Evolutionary conservation across 768 basidiomycete genomes (phyloP).

Genomic region (Mycena leptocephala): DNA sequence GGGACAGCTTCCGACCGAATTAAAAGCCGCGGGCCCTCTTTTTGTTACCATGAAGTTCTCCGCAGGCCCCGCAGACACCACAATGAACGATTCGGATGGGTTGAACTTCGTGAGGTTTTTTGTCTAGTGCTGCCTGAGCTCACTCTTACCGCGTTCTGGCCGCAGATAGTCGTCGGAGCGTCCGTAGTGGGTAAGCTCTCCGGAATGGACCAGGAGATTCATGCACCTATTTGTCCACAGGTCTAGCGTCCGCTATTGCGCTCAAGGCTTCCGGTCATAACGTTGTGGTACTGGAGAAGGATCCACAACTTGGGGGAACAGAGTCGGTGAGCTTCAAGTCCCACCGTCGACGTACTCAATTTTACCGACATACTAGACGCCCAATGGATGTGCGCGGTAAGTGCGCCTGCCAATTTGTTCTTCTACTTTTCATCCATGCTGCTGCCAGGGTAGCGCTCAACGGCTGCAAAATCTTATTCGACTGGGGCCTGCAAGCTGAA

Average conservation of each 20-base stretch:
- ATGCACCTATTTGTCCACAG: too few relatives aligned
- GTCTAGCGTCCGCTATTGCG: conserved; percentile 25
- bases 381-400: not conserved
- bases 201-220: too few relatives aligned
- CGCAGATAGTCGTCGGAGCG: too few relatives aligned
- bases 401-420: not conserved
- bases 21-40: too few relatives aligned
- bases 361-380: not conserved
- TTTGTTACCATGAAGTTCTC: too few relatives aligned
- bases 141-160: too few relatives aligned
- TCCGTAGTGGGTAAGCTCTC: too few relatives aligned
- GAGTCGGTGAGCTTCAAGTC: not conserved
- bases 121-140: too few relatives aligned
- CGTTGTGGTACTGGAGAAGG: conserved; percentile 24
- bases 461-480: conserved; percentile 25
- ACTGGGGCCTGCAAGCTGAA: conserved; percentile 20
- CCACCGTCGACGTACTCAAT: not conserved
- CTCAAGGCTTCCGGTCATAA: conserved; percentile 17
- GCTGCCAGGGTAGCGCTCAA: conserved; percentile 24
- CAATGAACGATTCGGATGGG: too few relatives aligned
- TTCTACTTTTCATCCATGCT: not conserved
- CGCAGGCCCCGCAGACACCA: too few relatives aligned
- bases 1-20: too few relatives aligned
- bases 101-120: too few relatives aligned
- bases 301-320: conserved; percentile 3